Evolutionary conservation across 2,329 filamentous ascomycete genomes (phyloP), one percentile per base, ranked within the genome.

Genomic region (Ceratocystiopsis minuta): DNA sequence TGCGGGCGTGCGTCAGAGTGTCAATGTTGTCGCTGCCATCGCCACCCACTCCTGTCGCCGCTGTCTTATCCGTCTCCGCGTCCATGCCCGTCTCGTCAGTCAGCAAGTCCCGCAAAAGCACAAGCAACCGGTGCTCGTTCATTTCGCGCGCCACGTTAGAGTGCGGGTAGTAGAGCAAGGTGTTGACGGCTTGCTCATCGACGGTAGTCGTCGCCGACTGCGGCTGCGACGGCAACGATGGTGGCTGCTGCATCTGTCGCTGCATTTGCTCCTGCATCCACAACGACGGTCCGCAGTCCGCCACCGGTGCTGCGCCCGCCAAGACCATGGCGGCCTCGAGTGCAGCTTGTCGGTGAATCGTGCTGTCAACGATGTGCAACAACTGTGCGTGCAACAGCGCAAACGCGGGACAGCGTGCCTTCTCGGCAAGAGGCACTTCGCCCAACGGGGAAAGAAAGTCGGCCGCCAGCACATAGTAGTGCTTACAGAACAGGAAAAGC

Each of bases 401-500:
- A 52, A 92, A 74, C 0, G 78, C 86, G 6, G 87, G 87, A 1
- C 80, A 75, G 39, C 80, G 65, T 6, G 68, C 70, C 52, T 72
- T 74, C 44, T 74, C 68, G 0, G 60, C 52, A 15, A 75, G 56
- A 2, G 71, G 63, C 28, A 76, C 54, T 4, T 28, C 24, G 24
- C 24, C 24, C 9, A 28, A 28, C 24, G 24, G 24, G 2, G 24
- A 28, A 10, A 28, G 24, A 49, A 81, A 80, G 45, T 90, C 82
- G 35, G 82, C 75, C 4, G 78, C 69, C 3, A 95, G 65, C 16
- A 88, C 70, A 56, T 88, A 81, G 52, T 81, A 92, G 55, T 90
- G 79, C 59, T 93, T 94, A 61, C 78, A 75, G 53, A 95, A 95
- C 37, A 92, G 80, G 60, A 88, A 94, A 55, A 94, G 84, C 32